Evolutionary conservation across 257 asterid genomes (phyloP), one percentile per base, ranked within the genome.

Genomic region (Salvia splendens): DNA sequence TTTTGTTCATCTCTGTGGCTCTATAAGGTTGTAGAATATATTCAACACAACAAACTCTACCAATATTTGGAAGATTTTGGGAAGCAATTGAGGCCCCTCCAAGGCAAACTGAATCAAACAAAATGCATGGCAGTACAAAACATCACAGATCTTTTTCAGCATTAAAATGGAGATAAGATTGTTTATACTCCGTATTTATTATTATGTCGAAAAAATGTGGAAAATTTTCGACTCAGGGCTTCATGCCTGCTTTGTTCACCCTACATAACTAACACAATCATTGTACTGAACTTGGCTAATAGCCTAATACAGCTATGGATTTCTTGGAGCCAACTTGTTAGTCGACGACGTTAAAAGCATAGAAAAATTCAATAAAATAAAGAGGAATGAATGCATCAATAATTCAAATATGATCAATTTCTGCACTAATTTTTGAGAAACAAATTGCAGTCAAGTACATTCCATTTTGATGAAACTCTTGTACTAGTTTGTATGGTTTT

Each of bases 191-290:
- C n/a, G n/a, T n/a, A n/a, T n/a, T n/a, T n/a, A 5, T 2, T 1
- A 1, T 6, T 38, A 6, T 38, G 8, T 38, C 8, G 42, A 38
- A 65, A 57, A 50, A 69, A 56, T 3, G 32, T 32, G 65, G 52
- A 54, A 24, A 52, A 56, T 10, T 2, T 55, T 75, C 10, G n/a
- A n/a, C 32, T 9, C 42, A 38, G 43, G 77, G 59, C 56, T 11
- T 65, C 56, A 56, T 46, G 14, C 42, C 11, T 61, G 74, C 56
- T 28, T 9, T 65, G 64, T 24, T 51, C 28, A 57, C 45, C 69
- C 61, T 61, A 55, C 9, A 74, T 65, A 77, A 77, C 58, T 67
- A 77, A 77, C 6, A 62, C 61, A 70, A 71, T 79, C 12, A 74
- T 75, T 71, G 80, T 70, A 65, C 72, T 24, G 30, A 59, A 5